Conservation (phyloP, 805 yeast species). For the Wickerhamiella kurtzmanii region DNA sequence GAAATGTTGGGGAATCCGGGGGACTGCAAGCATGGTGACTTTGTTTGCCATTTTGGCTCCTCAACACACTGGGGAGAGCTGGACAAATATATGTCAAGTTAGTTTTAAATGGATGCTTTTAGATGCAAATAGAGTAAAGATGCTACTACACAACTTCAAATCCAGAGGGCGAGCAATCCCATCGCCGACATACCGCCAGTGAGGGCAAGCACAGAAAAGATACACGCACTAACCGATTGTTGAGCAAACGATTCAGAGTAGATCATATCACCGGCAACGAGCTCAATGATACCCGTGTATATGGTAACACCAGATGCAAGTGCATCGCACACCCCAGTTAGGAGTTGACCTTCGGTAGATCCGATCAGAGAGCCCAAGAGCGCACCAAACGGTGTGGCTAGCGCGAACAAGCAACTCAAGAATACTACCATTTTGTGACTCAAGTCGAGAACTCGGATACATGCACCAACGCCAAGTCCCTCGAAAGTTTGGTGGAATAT, state of each 20-base stretch:
- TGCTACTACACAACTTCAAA: conserved; percentile 25
- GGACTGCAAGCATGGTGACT: background rate
- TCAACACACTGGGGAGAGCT: background rate
- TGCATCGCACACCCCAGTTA: conserved; percentile 63
- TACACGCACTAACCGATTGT: conserved; percentile 14
- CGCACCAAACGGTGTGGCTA: conserved; percentile 61
- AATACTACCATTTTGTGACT: conserved; percentile 27
- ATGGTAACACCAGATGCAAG: conserved; percentile 66
- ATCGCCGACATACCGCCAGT: conserved; percentile 44
- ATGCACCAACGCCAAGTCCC: conserved; percentile 79
- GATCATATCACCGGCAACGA: conserved; percentile 64
- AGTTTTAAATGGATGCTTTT: background rate
- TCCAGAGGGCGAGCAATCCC: conserved; percentile 58
- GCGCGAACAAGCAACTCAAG: conserved; percentile 31
- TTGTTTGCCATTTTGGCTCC: background rate
- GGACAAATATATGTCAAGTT: background rate
- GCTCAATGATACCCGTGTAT: conserved; percentile 65
- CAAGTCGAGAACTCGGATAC: conserved; percentile 33
- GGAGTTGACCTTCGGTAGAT: conserved; percentile 41
- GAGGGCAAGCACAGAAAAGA: conserved; percentile 23
- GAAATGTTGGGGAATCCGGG: conserved; percentile 30
- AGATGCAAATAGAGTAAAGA: background rate
- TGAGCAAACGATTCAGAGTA: conserved; percentile 28
- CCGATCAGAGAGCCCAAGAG: conserved; percentile 64
- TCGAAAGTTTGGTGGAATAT: conserved; percentile 59